Conservation (phyloP, 2,329 filamentous ascomycete genomes). For the Beauveria sp. region DNA sequence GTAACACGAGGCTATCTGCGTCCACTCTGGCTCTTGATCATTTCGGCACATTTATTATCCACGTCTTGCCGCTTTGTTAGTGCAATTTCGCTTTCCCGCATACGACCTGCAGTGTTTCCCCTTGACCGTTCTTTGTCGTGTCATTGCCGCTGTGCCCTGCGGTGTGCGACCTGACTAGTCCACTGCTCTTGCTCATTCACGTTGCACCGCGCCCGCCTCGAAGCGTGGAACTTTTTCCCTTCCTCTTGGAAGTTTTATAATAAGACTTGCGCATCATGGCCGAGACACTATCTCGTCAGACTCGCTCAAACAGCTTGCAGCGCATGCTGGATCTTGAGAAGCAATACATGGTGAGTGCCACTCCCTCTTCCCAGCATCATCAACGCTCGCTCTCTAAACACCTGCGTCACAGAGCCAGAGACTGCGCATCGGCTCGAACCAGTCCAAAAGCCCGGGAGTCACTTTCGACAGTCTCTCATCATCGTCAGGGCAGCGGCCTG, state of each 20-base stretch:
- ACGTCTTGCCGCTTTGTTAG: background rate
- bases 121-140: slow-evolving; percentile 10
- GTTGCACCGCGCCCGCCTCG: background rate
- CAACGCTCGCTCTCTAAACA: background rate
- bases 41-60: background rate
- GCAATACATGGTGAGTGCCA: slow-evolving; percentile 45
- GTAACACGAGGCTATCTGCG: background rate
- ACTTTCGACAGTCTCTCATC: background rate
- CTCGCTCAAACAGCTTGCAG: slow-evolving; percentile 43
- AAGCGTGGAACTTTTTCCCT: background rate
- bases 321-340: slow-evolving; percentile 54
- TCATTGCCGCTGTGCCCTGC: background rate
- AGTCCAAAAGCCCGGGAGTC: background rate
- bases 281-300: slow-evolving; percentile 6
- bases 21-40: background rate
- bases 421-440: slow-evolving; percentile 1
- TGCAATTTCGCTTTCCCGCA: slow-evolving; percentile 9
- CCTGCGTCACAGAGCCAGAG: slow-evolving; percentile 3
- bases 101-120: slow-evolving; percentile 10
- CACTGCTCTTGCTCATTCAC: slow-evolving; percentile 3
- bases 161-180: background rate
- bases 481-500: background rate
- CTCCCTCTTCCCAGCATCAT: background rate
- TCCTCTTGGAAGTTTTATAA: background rate
- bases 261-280: slow-evolving; percentile 7